Evolutionary conservation across 2,329 filamentous ascomycete genomes (phyloP).

Genomic region (Gaeumannomyces tritici): DNA sequence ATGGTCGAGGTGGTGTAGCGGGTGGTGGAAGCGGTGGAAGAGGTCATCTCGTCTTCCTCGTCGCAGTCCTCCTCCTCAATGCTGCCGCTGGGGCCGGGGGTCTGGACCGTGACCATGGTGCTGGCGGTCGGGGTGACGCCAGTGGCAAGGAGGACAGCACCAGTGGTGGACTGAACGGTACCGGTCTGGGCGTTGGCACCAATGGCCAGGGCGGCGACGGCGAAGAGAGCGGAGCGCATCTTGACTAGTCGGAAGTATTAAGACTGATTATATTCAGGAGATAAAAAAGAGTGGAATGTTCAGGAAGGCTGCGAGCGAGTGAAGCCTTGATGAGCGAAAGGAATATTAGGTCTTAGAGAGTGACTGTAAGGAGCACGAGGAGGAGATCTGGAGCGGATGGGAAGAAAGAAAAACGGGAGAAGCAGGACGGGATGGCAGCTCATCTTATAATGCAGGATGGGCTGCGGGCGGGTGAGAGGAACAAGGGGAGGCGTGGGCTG

Average conservation of each 20-base stretch:
- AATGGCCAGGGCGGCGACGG: background rate
- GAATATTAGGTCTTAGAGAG: background rate
- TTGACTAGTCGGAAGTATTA: background rate
- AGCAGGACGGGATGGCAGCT: background rate
- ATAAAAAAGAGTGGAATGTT: background rate
- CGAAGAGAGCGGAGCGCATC: constrained; percentile 2
- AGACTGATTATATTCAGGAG: background rate
- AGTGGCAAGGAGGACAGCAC: background rate
- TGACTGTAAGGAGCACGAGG: background rate
- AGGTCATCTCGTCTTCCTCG: background rate
- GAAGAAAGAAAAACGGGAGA: background rate
- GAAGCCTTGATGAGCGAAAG: background rate
- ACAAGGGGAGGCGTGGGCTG: background rate
- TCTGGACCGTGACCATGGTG: background rate
- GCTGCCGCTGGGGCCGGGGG: background rate
- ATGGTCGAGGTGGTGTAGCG: constrained; percentile 5
- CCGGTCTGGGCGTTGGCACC: background rate
- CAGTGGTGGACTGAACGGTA: background rate
- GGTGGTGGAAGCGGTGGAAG: background rate
- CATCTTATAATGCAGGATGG: background rate
- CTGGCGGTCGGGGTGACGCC: background rate
- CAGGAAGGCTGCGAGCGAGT: background rate
- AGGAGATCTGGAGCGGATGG: background rate
- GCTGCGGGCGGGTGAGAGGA: too few relatives aligned
- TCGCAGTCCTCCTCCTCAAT: background rate